A percentile compares a stretch with the other conserved stretches of the same genome.
Conservation (phyloP, 225 moss, liverwort and hornwort genomes). For the Anthoceros angustus region DNA sequence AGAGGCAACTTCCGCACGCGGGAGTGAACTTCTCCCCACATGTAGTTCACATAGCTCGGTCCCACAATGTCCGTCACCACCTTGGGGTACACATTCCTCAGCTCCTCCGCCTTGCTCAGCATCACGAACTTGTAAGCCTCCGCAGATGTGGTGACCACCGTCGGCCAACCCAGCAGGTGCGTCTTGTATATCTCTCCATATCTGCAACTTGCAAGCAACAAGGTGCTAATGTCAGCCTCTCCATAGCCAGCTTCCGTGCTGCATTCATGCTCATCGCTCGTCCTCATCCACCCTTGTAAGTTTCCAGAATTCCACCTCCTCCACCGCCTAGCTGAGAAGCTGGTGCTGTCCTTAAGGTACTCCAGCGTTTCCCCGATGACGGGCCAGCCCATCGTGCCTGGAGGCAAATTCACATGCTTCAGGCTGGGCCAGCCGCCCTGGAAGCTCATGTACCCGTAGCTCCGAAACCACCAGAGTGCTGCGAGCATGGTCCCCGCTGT, state of each 20-base stretch:
- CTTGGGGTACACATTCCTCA: not conserved
- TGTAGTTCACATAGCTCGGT: not conserved
- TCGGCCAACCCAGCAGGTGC: not conserved
- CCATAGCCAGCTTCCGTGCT: not conserved
- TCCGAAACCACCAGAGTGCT: not conserved
- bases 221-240: not conserved
- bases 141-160: not conserved
- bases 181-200: conserved; percentile 1
- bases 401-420: not conserved
- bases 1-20: not conserved
- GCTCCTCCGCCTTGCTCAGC: not conserved
- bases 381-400: not conserved
- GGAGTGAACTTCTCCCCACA: not conserved
- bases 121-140: conserved; percentile 1
- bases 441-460: not conserved
- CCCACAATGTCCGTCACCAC: not conserved
- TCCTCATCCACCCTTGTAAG: too few species aligned
- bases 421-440: not conserved
- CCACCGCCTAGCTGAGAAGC: not conserved
- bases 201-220: not conserved
- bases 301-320: not conserved
- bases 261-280: too few species aligned
- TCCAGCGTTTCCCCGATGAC: not conserved
- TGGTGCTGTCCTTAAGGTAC: not conserved
- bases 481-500: not conserved